Evolutionary conservation across 2,329 filamentous ascomycete genomes (phyloP).

Genomic region (Fusarium solani-melongenae): DNA sequence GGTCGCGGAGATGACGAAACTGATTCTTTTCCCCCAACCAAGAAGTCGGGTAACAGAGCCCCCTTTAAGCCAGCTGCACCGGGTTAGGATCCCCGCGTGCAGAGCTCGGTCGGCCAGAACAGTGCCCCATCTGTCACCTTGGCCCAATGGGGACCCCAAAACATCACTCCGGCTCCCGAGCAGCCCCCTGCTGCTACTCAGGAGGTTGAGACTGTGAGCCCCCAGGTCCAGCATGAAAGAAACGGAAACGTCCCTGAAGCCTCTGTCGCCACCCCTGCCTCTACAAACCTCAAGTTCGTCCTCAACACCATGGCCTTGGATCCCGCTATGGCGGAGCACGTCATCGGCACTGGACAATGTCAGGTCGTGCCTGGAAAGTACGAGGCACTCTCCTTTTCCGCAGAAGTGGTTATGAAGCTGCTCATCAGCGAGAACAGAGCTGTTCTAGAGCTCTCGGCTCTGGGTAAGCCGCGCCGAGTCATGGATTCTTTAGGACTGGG

Average conservation of each 20-base stretch:
- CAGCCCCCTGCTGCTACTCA: neutral
- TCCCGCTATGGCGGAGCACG: conserved; percentile 5
- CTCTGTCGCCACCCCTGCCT: neutral
- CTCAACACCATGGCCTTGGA: neutral
- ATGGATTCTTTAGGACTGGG: conserved; percentile 40
- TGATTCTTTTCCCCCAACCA: neutral
- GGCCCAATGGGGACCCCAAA: conserved; percentile 13
- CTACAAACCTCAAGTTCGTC: neutral
- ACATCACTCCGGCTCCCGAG: neutral
- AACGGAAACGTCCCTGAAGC: neutral
- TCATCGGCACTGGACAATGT: conserved; percentile 33
- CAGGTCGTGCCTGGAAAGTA: conserved; percentile 19
- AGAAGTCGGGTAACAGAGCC: neutral
- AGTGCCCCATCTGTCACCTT: neutral
- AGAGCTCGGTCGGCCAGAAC: neutral
- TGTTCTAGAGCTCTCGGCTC: conserved; percentile 29
- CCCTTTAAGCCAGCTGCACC: conserved; percentile 21
- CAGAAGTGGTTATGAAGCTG: conserved; percentile 33
- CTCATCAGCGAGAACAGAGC: conserved; percentile 19
- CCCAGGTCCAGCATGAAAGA: neutral
- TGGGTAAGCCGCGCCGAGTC: conserved; percentile 10
- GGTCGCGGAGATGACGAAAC: neutral
- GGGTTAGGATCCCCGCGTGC: conserved; percentile 26
- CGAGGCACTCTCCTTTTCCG: conserved; percentile 12
- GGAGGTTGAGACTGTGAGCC: neutral